These are phyloP conservation scores for Oropetium thomaeum DNA, from an alignment of 176 grass and related monocot species.

Conservation along the genomic window DNA sequence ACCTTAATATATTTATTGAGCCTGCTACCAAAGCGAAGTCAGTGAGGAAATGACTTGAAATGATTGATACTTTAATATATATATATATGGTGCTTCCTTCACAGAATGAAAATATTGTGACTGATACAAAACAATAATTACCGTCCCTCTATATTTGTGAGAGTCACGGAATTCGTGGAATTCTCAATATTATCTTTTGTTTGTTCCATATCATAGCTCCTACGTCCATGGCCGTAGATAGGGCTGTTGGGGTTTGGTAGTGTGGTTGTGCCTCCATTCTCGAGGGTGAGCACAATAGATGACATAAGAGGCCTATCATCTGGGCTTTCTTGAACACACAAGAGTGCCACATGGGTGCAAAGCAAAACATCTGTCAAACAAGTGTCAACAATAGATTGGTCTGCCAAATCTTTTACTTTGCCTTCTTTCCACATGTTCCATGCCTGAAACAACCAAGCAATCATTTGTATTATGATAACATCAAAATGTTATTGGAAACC, in stretches of 20 bases:
- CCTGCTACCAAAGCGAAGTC: not conserved
- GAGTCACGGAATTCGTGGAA: not conserved
- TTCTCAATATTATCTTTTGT: not conserved
- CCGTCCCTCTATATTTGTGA: not conserved
- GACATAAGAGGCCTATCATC: conserved; percentile 44
- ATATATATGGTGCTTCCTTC: too few species aligned
- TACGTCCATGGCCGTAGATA: not conserved
- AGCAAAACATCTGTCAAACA: conserved; percentile 28
- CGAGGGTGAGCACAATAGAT: conserved; percentile 29
- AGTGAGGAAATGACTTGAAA: not conserved
- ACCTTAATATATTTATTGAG: not conserved
- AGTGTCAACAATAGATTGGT: conserved; percentile 30
- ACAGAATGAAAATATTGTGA: too few species aligned
- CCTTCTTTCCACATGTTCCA: conserved; percentile 50
- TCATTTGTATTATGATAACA: not conserved
- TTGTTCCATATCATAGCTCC: not conserved
- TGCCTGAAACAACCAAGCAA: conserved; percentile 5
- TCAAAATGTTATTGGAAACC: too few species aligned
- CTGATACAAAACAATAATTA: not conserved
- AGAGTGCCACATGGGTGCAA: conserved; percentile 38
- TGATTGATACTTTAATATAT: too few species aligned
- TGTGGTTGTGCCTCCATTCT: conserved; percentile 23
- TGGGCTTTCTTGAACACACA: conserved; percentile 42
- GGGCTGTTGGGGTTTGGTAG: not conserved
- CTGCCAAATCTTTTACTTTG: conserved; percentile 26